These are phyloP conservation scores for Neoboletus brunneissimus DNA, from an alignment of 768 basidiomycete genomes.

Conservation along the genomic window DNA sequence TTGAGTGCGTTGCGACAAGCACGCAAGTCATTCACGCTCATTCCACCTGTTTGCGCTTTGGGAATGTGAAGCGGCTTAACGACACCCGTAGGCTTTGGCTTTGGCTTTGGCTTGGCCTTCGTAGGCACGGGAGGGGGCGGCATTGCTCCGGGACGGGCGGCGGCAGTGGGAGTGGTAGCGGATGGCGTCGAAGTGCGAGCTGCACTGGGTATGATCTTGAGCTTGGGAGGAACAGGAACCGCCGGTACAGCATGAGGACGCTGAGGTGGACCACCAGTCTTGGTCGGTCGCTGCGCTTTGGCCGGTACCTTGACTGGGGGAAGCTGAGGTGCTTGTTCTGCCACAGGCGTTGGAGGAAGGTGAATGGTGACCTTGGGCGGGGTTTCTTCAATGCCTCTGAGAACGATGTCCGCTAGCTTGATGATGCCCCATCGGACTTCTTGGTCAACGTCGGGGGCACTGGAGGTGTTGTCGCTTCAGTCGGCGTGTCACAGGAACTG, in stretches of 20 bases:
- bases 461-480: conserved; percentile 27
- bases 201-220: conserved; percentile 42
- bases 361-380: conserved; percentile 86
- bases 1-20: conserved; percentile 75
- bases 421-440: conserved; percentile 90
- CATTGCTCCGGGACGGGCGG: conserved; percentile 19
- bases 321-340: conserved; percentile 55
- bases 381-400: conserved; percentile 78
- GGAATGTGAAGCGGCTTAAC: conserved; percentile 47
- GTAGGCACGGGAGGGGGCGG: conserved; percentile 30
- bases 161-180: conserved; percentile 7
- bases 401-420: conserved; percentile 87
- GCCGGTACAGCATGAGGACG: conserved; percentile 30
- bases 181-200: conserved; percentile 19
- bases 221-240: conserved; percentile 46
- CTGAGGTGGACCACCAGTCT: conserved; percentile 33
- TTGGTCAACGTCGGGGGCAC: conserved; percentile 73
- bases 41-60: conserved; percentile 74
- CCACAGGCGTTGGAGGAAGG: conserved; percentile 69
- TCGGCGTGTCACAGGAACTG: not conserved
- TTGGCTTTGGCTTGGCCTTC: conserved; percentile 29
- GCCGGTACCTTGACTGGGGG: conserved; percentile 51
- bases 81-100: conserved; percentile 25
- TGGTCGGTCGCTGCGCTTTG: conserved; percentile 38
- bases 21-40: conserved; percentile 71